A percentile compares a stretch with the other conserved stretches of the same genome.
These are phyloP conservation scores for Penicillium sp. DNA, from an alignment of 2,329 filamentous ascomycete genomes.

Conservation along the genomic window DNA sequence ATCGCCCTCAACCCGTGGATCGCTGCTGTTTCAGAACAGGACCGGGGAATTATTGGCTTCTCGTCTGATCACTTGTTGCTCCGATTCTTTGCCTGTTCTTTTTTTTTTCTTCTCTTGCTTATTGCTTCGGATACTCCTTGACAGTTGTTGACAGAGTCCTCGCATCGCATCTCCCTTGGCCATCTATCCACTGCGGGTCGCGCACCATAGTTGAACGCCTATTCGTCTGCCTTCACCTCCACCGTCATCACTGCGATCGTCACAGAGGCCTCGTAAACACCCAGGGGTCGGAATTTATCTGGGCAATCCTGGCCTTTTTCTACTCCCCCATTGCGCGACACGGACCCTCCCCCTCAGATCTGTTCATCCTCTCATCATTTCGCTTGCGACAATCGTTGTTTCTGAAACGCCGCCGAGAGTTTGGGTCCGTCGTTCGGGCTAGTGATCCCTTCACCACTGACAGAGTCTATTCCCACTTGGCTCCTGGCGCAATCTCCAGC, in stretches of 20 bases:
- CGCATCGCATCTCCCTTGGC: not conserved
- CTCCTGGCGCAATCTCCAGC: constrained; percentile 37
- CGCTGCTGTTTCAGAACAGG: constrained; percentile 11
- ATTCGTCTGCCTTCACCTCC: constrained; percentile 24
- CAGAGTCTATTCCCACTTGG: constrained; percentile 17
- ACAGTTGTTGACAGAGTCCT: not conserved
- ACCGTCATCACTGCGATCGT: constrained; percentile 24
- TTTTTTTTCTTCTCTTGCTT: not conserved
- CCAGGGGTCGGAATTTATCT: constrained; percentile 15
- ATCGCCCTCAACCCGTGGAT: constrained; percentile 14
- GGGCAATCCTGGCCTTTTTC: constrained; percentile 2
- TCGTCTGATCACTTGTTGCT: not conserved
- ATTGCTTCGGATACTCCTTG: too few species aligned
- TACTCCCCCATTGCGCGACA: constrained; percentile 12
- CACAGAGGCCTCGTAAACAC: constrained; percentile 28
- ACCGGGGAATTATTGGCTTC: constrained; percentile 1
- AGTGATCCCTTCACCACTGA: constrained; percentile 20
- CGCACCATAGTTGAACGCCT: constrained; percentile 14
- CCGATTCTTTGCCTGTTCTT: not conserved
- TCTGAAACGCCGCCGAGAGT: constrained; percentile 29
- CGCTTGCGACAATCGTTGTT: constrained; percentile 6
- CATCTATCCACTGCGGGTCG: constrained; percentile 21
- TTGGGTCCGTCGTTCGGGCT: constrained; percentile 19
- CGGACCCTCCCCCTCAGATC: constrained; percentile 3
- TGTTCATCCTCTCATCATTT: constrained; percentile 12